Conservation (phyloP, 1,284 basidiomycete species). For the Athelia psychrophila region DNA sequence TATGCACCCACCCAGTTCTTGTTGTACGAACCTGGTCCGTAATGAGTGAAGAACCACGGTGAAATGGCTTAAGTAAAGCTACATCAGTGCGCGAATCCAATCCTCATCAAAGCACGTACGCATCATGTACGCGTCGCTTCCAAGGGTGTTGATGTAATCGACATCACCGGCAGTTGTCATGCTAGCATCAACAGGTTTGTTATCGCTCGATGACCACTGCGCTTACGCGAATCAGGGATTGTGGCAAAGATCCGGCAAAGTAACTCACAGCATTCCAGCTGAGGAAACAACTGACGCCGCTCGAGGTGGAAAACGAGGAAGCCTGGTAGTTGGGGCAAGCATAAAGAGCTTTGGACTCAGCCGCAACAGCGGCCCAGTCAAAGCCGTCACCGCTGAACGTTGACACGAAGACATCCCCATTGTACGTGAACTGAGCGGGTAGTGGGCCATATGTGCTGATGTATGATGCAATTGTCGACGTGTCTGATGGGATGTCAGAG, state of each 20-base stretch:
- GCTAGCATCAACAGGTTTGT: slow-evolving; percentile 37
- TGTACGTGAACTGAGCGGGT: slow-evolving; percentile 62
- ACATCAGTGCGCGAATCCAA: too few species aligned
- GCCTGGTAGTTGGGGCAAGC: slow-evolving; percentile 45
- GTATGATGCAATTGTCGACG: slow-evolving; percentile 23
- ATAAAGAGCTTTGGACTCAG: slow-evolving; percentile 62
- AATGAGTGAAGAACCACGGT: slow-evolving; percentile 83
- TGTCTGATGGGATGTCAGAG: too few species aligned
- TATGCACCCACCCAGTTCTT: too few species aligned
- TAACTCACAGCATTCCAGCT: slow-evolving; percentile 47
- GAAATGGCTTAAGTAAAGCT: too few species aligned
- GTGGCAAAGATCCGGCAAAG: too few species aligned
- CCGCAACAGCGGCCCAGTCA: slow-evolving; percentile 47
- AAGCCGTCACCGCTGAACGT: slow-evolving; percentile 85
- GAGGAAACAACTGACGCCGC: slow-evolving; percentile 68
- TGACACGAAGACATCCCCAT: slow-evolving; percentile 61
- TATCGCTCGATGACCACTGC: slow-evolving; percentile 22
- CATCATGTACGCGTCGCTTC: slow-evolving; percentile 15
- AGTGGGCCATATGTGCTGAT: slow-evolving; percentile 56
- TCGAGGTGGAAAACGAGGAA: slow-evolving; percentile 48
- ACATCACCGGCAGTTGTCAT: slow-evolving; percentile 48
- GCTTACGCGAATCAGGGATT: too few species aligned
- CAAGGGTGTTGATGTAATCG: slow-evolving; percentile 39
- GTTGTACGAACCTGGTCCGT: slow-evolving; percentile 61
- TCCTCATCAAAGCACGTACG: too few species aligned